phyloP scores from a whole-genome alignment of 208 protist species.

The Lotmaria passim region DNA sequence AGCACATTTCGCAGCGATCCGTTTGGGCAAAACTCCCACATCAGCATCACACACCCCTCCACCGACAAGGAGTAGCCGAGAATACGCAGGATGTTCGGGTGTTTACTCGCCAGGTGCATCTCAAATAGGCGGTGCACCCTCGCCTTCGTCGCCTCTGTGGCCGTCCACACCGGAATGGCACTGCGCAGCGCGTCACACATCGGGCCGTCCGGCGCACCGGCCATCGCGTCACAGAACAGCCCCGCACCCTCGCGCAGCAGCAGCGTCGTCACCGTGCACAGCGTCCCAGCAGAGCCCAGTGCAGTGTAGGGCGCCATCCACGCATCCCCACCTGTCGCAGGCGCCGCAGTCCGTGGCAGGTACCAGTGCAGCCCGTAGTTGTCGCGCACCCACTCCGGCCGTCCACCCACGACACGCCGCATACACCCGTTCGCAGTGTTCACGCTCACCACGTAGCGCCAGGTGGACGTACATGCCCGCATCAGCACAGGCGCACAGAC shows the following conservation, averaged over 20 bases:
- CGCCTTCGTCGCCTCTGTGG: background rate
- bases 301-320: slow-evolving; percentile 4
- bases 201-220: background rate
- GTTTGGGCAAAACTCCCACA: slow-evolving; percentile 48
- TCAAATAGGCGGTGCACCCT: background rate
- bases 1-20: slow-evolving; percentile 41
- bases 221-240: background rate
- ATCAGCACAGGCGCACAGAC: background rate
- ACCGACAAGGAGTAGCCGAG: slow-evolving; percentile 11
- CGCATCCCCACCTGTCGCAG: background rate
- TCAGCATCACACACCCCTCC: slow-evolving; percentile 21
- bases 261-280: slow-evolving; percentile 14
- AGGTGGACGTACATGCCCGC: background rate
- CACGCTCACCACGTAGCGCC: slow-evolving; percentile 14
- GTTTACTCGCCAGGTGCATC: background rate
- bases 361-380: slow-evolving; percentile 8
- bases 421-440: slow-evolving; percentile 1
- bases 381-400: slow-evolving; percentile 5
- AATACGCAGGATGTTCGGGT: slow-evolving; percentile 24
- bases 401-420: slow-evolving; percentile 6
- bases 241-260: slow-evolving; percentile 9
- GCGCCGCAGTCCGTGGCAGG: background rate
- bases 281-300: slow-evolving; percentile 6
- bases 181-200: slow-evolving; percentile 17
- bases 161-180: slow-evolving; percentile 5